Percentiles rank a stretch among this genome's conserved stretches.
Evolutionary conservation across 805 yeast species (phyloP).

Genomic region (Kodamaea fukazawae): DNA sequence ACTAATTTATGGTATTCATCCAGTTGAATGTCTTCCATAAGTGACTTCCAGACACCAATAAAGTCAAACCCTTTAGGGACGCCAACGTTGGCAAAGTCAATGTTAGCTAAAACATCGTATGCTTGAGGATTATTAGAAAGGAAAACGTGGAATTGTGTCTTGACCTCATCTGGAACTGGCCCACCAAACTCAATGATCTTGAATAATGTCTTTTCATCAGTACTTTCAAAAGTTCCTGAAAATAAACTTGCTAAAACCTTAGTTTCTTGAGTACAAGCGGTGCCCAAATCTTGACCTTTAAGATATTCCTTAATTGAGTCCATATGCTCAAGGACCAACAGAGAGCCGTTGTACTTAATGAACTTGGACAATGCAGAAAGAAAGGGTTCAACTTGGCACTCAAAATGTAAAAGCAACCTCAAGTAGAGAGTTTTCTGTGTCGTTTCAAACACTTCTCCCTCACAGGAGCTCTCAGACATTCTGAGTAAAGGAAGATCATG

Average conservation of each 20-base stretch:
- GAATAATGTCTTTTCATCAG: conserved; percentile 2
- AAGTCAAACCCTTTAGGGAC: conserved; percentile 12
- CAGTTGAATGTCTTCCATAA: conserved; percentile 18
- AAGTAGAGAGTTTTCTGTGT: conserved; percentile 52
- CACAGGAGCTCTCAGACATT: conserved; percentile 38
- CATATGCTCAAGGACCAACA: conserved; percentile 20
- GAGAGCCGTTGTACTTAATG: conserved; percentile 37
- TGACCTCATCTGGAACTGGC: not conserved
- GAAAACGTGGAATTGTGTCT: not conserved
- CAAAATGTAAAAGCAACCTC: conserved; percentile 41
- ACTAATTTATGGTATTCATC: conserved; percentile 20
- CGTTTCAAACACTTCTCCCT: conserved; percentile 52
- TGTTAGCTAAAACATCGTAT: conserved; percentile 21
- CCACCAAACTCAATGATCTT: conserved; percentile 16
- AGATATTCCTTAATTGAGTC: conserved; percentile 16
- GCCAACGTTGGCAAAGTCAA: conserved; percentile 13
- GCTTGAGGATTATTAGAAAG: conserved; percentile 11
- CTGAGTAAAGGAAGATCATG: conserved; percentile 24
- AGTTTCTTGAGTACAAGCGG: not conserved
- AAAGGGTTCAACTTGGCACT: conserved; percentile 21
- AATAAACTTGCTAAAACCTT: conserved; percentile 4
- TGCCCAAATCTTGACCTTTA: not conserved
- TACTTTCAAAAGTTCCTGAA: not conserved
- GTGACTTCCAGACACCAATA: conserved; percentile 16
- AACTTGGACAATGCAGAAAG: conserved; percentile 32